Evolutionary conservation across 176 grass and related monocot genomes (phyloP).

Genomic region (Oryza coarctata): DNA sequence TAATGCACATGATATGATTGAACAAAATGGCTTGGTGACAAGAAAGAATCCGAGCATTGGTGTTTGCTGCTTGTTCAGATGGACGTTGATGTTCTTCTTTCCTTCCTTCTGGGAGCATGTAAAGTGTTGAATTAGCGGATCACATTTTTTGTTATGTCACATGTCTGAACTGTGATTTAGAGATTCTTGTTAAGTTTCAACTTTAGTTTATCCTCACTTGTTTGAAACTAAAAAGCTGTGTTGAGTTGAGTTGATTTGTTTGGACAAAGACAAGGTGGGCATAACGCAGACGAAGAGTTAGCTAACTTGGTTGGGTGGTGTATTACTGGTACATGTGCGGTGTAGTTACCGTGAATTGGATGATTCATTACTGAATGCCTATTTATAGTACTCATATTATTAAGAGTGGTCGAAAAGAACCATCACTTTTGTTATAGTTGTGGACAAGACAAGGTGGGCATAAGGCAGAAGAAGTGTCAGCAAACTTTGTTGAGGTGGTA

Average conservation of each 20-base stretch:
- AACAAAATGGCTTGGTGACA: not conserved
- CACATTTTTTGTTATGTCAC: not conserved
- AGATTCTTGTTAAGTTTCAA: too few species aligned
- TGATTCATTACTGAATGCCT: too few species aligned
- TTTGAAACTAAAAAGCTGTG: too few species aligned
- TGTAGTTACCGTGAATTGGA: not conserved
- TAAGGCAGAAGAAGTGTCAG: too few species aligned
- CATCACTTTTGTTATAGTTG: too few species aligned
- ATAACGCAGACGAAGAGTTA: not conserved
- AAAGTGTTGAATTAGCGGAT: not conserved
- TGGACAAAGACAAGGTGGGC: not conserved
- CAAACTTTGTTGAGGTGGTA: too few species aligned
- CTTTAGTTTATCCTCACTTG: too few species aligned
- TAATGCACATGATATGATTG: not conserved
- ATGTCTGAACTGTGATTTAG: too few species aligned
- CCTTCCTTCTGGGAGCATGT: not conserved
- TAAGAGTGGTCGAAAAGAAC: too few species aligned
- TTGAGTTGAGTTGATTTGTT: too few species aligned
- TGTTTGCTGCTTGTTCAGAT: not conserved
- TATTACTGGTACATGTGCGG: not conserved
- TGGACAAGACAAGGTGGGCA: too few species aligned
- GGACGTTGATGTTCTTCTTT: not conserved
- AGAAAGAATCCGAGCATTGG: not conserved
- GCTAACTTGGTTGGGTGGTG: not conserved
- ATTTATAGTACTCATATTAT: too few species aligned